A percentile compares a stretch with the other conserved stretches of the same genome.
phyloP scores from a whole-genome alignment of 495 filamentous ascomycete genomes.

The Trichoderma parareesei region DNA sequence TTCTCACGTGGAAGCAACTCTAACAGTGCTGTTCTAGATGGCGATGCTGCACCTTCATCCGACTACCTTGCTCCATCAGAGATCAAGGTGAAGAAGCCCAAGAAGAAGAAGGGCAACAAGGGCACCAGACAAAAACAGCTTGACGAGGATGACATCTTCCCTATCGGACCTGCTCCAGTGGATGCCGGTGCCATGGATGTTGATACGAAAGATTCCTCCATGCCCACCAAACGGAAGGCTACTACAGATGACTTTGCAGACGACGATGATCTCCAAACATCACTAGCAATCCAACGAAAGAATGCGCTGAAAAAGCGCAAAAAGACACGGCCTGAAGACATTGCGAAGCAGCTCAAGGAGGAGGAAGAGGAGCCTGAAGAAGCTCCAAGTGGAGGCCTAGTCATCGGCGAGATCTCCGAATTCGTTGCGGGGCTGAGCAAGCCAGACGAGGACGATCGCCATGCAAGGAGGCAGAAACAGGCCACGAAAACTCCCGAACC shows the following conservation, averaged over 20 bases:
- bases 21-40: constrained; percentile 35
- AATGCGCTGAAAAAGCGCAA: constrained; percentile 86
- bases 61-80: constrained; percentile 84
- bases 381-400: constrained; percentile 60
- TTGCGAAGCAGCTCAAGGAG: constrained; percentile 74
- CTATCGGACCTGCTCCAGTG: constrained; percentile 31
- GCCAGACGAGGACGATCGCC: constrained; percentile 55
- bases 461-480: constrained; percentile 35
- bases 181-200: constrained; percentile 64
- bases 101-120: constrained; percentile 73
- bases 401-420: constrained; percentile 91
- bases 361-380: constrained; percentile 64
- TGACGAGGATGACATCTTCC: constrained; percentile 72
- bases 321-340: constrained; percentile 70
- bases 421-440: constrained; percentile 82
- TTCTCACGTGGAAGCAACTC: constrained; percentile 13
- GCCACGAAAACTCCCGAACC: constrained; percentile 36
- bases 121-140: constrained; percentile 57
- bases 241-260: constrained; percentile 66
- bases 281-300: constrained; percentile 69
- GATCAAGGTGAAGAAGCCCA: constrained; percentile 85
- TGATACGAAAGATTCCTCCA: constrained; percentile 44
- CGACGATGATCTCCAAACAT: constrained; percentile 86
- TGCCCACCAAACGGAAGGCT: constrained; percentile 52
- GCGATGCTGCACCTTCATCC: constrained; percentile 49